Conservation (phyloP, 1,284 basidiomycete genomes). For the Schizophyllum commune region DNA sequence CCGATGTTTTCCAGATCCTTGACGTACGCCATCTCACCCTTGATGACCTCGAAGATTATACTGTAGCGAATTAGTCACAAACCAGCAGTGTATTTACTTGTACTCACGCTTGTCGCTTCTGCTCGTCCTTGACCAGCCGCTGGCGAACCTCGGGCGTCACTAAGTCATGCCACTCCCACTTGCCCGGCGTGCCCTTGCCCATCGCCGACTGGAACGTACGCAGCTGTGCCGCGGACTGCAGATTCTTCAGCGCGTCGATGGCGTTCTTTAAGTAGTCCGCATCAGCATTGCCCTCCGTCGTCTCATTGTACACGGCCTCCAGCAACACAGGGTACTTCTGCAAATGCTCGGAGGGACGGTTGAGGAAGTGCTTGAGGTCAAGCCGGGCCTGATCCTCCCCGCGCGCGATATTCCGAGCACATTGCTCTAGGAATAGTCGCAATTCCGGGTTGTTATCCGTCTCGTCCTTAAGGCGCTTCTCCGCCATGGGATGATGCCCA, state of each 20-base stretch:
- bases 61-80: slow-evolving; percentile 29
- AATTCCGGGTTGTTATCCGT: slow-evolving; percentile 78
- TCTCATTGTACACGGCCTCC: slow-evolving; percentile 80
- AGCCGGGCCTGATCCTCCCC: slow-evolving; percentile 61
- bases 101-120: slow-evolving; percentile 81
- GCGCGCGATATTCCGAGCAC: slow-evolving; percentile 45
- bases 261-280: slow-evolving; percentile 72
- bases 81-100: background rate
- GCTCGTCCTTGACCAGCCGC: slow-evolving; percentile 66
- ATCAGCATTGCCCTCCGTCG: slow-evolving; percentile 72
- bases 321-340: slow-evolving; percentile 87
- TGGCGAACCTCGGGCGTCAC: slow-evolving; percentile 64
- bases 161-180: slow-evolving; percentile 85
- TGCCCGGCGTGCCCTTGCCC: slow-evolving; percentile 65
- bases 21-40: slow-evolving; percentile 94
- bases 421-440: slow-evolving; percentile 78
- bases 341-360: slow-evolving; percentile 80
- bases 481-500: slow-evolving; percentile 79
- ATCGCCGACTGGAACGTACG: slow-evolving; percentile 84
- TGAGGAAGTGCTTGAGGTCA: slow-evolving; percentile 84
- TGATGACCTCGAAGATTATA: slow-evolving; percentile 92
- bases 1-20: slow-evolving; percentile 89
- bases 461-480: slow-evolving; percentile 82
- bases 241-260: slow-evolving; percentile 66
- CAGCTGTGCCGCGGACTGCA: slow-evolving; percentile 72